phyloP scores from a whole-genome alignment of 768 basidiomycete genomes.

The Suillus lakei region DNA sequence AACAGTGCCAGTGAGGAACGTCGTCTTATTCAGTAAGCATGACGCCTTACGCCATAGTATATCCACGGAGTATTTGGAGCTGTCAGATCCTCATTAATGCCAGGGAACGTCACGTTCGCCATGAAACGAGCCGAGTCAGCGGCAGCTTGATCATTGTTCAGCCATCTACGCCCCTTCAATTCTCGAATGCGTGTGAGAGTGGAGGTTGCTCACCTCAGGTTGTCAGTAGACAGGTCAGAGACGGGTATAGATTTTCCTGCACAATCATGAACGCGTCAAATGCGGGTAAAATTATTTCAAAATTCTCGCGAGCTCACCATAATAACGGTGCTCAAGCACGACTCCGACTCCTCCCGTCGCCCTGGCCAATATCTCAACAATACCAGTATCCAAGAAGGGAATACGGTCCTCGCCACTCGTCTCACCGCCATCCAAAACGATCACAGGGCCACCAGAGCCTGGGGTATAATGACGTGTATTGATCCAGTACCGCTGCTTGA shows the following conservation, averaged over 20 bases:
- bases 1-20: not conserved
- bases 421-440: constrained; percentile 93
- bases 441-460: constrained; percentile 77
- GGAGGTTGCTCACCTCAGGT: constrained; percentile 58
- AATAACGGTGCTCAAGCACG: constrained; percentile 93
- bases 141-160: constrained; percentile 87
- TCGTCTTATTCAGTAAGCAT: not conserved
- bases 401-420: constrained; percentile 76
- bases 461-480: constrained; percentile 80
- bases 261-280: not conserved
- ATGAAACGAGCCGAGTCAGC: constrained; percentile 95
- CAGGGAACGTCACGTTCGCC: constrained; percentile 74
- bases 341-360: constrained; percentile 89
- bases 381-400: constrained; percentile 69
- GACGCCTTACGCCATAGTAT: constrained; percentile 80
- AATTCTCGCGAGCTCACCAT: constrained; percentile 52
- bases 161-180: constrained; percentile 55
- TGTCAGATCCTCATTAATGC: constrained; percentile 71
- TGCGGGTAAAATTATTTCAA: not conserved
- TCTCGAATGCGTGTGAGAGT: not conserved
- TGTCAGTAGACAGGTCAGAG: constrained; percentile 77
- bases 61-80: constrained; percentile 84
- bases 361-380: constrained; percentile 82
- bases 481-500: constrained; percentile 92
- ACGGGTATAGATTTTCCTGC: constrained; percentile 79